A percentile compares a stretch with the other conserved stretches of the same genome.
phyloP scores from a whole-genome alignment of 805 yeast genomes.

The Zygosaccharomyces bailii region DNA sequence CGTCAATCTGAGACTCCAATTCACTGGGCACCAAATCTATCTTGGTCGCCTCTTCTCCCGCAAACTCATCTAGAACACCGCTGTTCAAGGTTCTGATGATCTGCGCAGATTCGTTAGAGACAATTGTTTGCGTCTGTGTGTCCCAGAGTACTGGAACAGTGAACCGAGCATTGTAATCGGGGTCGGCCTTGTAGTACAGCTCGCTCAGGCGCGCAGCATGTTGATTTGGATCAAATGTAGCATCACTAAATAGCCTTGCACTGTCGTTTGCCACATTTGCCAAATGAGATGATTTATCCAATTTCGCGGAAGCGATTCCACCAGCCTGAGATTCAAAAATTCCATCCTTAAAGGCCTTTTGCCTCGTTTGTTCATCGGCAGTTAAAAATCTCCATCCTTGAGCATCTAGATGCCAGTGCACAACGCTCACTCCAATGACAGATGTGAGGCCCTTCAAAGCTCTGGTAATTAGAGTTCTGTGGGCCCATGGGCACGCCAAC shows the following conservation, averaged over 20 bases:
- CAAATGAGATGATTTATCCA: slow-evolving; percentile 13
- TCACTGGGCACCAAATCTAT: slow-evolving; percentile 62
- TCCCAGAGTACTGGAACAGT: slow-evolving; percentile 97
- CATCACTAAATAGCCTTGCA: slow-evolving; percentile 27
- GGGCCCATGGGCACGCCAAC: slow-evolving; percentile 95
- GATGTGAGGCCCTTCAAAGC: slow-evolving; percentile 66
- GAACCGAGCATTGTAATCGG: slow-evolving; percentile 74
- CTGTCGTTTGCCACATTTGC: slow-evolving; percentile 22
- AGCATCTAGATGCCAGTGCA: slow-evolving; percentile 85
- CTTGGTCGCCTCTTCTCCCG: slow-evolving; percentile 44
- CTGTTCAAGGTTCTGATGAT: slow-evolving; percentile 79
- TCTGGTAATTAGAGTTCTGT: slow-evolving; percentile 72
- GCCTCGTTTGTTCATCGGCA: slow-evolving; percentile 13
- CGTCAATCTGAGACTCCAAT: slow-evolving; percentile 61
- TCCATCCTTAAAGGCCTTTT: slow-evolving; percentile 14
- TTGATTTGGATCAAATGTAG: slow-evolving; percentile 59
- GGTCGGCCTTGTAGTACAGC: slow-evolving; percentile 69
- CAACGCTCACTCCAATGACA: slow-evolving; percentile 67
- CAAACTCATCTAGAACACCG: slow-evolving; percentile 60
- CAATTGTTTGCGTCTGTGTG: slow-evolving; percentile 74
- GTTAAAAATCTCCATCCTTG: slow-evolving; percentile 79
- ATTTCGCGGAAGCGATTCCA: slow-evolving; percentile 17
- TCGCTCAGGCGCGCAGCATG: slow-evolving; percentile 60
- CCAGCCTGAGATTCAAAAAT: slow-evolving; percentile 18
- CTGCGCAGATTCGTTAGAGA: slow-evolving; percentile 87